Evolutionary conservation across 768 basidiomycete species (phyloP), one percentile per base, ranked within the genome.

Genomic region (Tulasnella sp.): DNA sequence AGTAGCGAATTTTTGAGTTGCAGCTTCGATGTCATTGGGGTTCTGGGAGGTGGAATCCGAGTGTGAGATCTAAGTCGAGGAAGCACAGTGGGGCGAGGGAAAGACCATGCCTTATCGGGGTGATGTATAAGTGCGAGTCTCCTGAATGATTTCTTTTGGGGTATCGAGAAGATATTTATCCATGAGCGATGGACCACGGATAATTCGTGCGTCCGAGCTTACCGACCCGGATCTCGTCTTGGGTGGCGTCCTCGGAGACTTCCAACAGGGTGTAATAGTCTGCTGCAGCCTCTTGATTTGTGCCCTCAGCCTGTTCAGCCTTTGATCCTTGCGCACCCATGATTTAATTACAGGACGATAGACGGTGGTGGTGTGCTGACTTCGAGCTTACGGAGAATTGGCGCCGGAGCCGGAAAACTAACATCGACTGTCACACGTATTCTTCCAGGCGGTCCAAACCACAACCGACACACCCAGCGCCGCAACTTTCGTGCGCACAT

Each of bases 201-300:
- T 48, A 46, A 27, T 48, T 76, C 73, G 73, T 62, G 39, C 56
- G 27, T 46, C 71, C 34, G 36, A 77, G 71, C 34, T n/a, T 39
- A 82, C 87, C 80, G 62, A 91, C 96, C 89, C 92, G 96, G 86
- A 98, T 97, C 84, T 98, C 97, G 62, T 96, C 95, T 27, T 88
- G 85, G 1, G 92, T 92, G 2, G 96, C 96, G 79, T 91, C 89
- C 83, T 97, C 95, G 52, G 92, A 90, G 1, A 98, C 89, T 62
- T 91, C 91, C 4, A 98, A 87, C 21, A 97, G 88, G 76, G 92
- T 87, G 84, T 98, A 98, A 84, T 96, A 97, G 83, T 97, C 92
- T 24, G 88, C 84, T 10, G 84, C 82, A 8, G 85, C 74, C 3
- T 82, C 83, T 0, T 83, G 84, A 1, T 83, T 81, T 3, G 81